Percentiles rank a stretch among this genome's conserved stretches.
Conservation (phyloP, 176 grass and related monocot genomes). For the Metroxylon sagu region DNA sequence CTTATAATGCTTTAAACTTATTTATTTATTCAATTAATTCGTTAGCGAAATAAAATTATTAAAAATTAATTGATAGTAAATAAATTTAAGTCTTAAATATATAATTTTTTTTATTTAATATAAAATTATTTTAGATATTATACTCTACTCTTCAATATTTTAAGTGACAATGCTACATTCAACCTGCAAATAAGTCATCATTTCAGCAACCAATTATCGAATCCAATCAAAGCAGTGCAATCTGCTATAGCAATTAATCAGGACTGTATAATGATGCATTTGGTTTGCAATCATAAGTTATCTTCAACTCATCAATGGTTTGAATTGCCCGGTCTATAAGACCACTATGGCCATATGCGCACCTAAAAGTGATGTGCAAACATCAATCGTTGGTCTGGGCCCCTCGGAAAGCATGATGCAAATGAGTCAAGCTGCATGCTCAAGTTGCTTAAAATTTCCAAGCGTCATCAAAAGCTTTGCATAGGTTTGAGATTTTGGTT, state of each 20-base stretch:
- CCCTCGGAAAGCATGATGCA: conserved; percentile 53
- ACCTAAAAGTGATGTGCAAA: conserved; percentile 69
- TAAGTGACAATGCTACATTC: conserved; percentile 57
- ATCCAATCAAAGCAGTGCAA: conserved; percentile 40
- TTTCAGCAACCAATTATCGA: conserved; percentile 45
- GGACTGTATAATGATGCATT: conserved; percentile 48
- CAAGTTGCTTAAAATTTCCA: conserved; percentile 61
- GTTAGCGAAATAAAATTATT: too few relatives aligned
- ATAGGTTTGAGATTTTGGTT: conserved; percentile 70
- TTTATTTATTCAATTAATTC: too few relatives aligned
- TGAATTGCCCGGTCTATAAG: conserved; percentile 50
- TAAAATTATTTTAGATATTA: too few relatives aligned
- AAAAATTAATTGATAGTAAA: too few relatives aligned
- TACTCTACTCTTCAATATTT: conserved; percentile 66
- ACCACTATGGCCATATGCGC: conserved; percentile 52
- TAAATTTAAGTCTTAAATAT: too few relatives aligned
- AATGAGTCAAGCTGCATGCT: conserved; percentile 45
- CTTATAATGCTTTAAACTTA: too few relatives aligned
- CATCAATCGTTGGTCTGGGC: conserved; percentile 43
- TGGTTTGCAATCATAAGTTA: conserved; percentile 39
- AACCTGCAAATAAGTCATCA: conserved; percentile 64
- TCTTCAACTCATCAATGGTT: conserved; percentile 68
- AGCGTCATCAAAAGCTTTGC: conserved; percentile 64
- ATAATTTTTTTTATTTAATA: too few relatives aligned
- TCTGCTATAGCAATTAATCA: conserved; percentile 56